Evolutionary conservation across 306 rosid genomes (phyloP).

Genomic region (Citrullus mucosospermus): DNA sequence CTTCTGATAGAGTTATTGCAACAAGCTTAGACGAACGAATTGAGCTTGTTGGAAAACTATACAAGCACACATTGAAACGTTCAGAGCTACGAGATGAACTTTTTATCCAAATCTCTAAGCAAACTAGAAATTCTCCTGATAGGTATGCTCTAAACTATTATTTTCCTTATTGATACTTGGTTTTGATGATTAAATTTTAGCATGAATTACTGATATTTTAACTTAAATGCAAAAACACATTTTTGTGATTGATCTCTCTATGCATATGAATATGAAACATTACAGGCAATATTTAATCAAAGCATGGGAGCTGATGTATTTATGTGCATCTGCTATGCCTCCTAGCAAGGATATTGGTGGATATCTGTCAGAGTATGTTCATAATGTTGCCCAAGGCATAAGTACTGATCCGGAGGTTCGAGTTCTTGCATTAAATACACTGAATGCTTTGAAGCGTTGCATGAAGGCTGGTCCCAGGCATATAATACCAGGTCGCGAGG

Average conservation of each 20-base stretch:
- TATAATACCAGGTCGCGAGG: slow-evolving; percentile 75
- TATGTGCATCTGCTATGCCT: slow-evolving; percentile 89
- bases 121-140: slow-evolving; percentile 85
- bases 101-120: slow-evolving; percentile 84
- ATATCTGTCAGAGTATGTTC: slow-evolving; percentile 80
- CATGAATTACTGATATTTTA: not conserved
- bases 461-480: slow-evolving; percentile 95
- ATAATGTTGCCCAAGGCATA: slow-evolving; percentile 50
- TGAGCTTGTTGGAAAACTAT: slow-evolving; percentile 72
- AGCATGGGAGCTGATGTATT: slow-evolving; percentile 91
- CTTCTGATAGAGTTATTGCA: slow-evolving; percentile 55
- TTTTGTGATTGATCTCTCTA: not conserved
- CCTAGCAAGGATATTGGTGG: slow-evolving; percentile 85
- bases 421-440: slow-evolving; percentile 53
- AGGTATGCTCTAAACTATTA: slow-evolving; percentile 27
- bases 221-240: not conserved
- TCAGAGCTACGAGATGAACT: slow-evolving; percentile 91
- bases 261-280: slow-evolving; percentile 3
- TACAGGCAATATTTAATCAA: slow-evolving; percentile 68
- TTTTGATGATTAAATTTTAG: slow-evolving; percentile 1
- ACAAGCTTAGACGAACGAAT: slow-evolving; percentile 65
- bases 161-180: not conserved
- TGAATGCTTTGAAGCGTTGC: slow-evolving; percentile 78
- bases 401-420: slow-evolving; percentile 63
- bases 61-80: slow-evolving; percentile 82